Evolutionary conservation across 2,329 filamentous ascomycete species (phyloP).

Genomic region (Colletotrichum sp.): DNA sequence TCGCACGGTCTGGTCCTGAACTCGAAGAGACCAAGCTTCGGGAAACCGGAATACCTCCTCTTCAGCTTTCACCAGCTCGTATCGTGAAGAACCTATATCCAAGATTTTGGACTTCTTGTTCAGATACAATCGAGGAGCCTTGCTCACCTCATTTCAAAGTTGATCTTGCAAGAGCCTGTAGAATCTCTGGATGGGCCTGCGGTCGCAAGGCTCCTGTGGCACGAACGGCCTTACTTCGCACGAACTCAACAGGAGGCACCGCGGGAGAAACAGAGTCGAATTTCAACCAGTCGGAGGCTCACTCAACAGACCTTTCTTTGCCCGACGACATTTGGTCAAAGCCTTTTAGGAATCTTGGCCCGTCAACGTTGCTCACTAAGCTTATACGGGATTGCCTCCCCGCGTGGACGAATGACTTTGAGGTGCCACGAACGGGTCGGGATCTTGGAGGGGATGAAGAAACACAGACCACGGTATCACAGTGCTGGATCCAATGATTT

Average conservation of each 20-base stretch:
- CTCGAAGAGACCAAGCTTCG: neutral
- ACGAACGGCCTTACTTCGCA: constrained; percentile 22
- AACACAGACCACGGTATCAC: constrained; percentile 7
- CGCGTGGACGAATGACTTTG: neutral
- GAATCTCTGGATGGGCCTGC: neutral
- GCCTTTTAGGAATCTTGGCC: neutral
- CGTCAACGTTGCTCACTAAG: neutral
- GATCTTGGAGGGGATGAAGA: neutral
- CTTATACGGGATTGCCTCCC: neutral
- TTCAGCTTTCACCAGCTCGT: neutral
- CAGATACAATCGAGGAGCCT: neutral
- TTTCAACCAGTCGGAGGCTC: neutral
- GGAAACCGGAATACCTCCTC: too few relatives aligned
- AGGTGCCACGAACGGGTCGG: neutral
- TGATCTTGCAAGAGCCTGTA: neutral
- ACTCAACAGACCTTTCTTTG: neutral
- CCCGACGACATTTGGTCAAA: neutral
- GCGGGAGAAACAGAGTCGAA: neutral
- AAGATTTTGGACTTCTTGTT: neutral
- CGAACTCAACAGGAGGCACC: neutral
- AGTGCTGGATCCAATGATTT: constrained; percentile 14
- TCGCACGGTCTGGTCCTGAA: neutral
- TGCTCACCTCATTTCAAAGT: neutral
- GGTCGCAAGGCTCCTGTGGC: neutral
- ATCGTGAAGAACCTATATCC: neutral